Conservation (phyloP, 2,329 filamentous ascomycete genomes). For the Sporothrix schenckii region DNA sequence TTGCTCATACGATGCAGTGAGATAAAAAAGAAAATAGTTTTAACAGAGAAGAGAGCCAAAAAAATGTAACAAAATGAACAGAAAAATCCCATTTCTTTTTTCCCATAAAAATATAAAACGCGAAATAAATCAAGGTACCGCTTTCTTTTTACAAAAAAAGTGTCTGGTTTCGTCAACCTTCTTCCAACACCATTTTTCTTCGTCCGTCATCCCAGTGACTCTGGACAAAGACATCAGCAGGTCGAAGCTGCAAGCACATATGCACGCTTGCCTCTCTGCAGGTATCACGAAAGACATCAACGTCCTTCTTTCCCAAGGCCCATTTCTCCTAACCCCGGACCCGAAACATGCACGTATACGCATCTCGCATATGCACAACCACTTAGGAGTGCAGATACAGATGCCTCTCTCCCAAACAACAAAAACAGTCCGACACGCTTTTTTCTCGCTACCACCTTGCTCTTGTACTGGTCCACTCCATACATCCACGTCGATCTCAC, state of each 20-base stretch:
- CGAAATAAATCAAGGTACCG: constrained; percentile 20
- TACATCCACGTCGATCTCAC: background rate
- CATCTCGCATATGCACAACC: background rate
- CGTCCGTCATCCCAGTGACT: background rate
- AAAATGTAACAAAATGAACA: background rate
- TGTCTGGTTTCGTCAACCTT: constrained; percentile 8
- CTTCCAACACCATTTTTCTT: constrained; percentile 5
- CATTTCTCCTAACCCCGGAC: constrained; percentile 16
- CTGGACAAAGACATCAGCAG: constrained; percentile 9
- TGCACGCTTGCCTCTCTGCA: constrained; percentile 22
- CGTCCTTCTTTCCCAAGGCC: background rate
- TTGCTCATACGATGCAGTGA: background rate
- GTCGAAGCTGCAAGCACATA: constrained; percentile 4
- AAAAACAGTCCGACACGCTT: background rate
- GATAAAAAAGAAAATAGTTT: background rate
- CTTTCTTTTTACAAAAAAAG: constrained; percentile 24
- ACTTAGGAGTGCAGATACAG: background rate
- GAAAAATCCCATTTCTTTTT: constrained; percentile 23
- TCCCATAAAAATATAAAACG: background rate
- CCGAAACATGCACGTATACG: background rate
- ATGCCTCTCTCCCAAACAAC: background rate
- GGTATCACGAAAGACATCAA: constrained; percentile 27
- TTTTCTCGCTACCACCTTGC: background rate
- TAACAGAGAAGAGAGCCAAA: background rate
- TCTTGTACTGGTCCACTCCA: background rate